A percentile compares a stretch with the other conserved stretches of the same genome.
These are phyloP conservation scores for Chlorella sp. DNA, from an alignment of 139 green algal genomes.

Conservation along the genomic window DNA sequence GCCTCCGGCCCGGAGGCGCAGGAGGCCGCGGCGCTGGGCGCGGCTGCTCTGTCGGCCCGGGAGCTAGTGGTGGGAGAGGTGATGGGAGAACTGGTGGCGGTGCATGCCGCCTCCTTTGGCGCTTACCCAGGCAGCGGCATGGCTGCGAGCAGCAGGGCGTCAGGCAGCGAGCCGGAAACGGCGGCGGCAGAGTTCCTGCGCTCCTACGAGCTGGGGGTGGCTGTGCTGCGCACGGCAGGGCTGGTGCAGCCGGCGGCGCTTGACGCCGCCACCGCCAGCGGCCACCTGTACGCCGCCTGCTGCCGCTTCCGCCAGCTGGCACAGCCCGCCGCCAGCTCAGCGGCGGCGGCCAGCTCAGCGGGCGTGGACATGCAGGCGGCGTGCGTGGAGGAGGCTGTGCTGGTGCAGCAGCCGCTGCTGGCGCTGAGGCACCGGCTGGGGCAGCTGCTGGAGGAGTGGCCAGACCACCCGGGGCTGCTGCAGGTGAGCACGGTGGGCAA, in stretches of 20 bases:
- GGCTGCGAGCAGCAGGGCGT: not conserved
- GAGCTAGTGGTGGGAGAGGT: conserved; percentile 34
- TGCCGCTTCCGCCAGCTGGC: conserved; percentile 14
- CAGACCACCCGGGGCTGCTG: conserved; percentile 90
- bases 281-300: conserved; percentile 61
- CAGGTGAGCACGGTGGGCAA: no score
- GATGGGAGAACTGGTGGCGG: conserved; percentile 36
- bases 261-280: conserved; percentile 53
- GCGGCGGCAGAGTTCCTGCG: conserved; percentile 49
- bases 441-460: conserved; percentile 91
- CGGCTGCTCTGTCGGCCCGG: conserved; percentile 29
- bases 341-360: not conserved
- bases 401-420: conserved; percentile 77
- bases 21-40: conserved; percentile 17
- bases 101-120: conserved; percentile 32
- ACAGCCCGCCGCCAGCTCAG: not conserved
- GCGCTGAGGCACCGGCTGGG: conserved; percentile 65
- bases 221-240: conserved; percentile 38
- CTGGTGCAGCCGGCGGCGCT: conserved; percentile 43
- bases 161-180: not conserved
- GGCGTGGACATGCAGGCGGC: conserved; percentile 75
- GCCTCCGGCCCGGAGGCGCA: not conserved
- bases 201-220: conserved; percentile 63
- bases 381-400: conserved; percentile 74
- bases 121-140: not conserved